Conservation (phyloP, 805 yeast genomes). For the Myxozyma vanderwaltii region DNA sequence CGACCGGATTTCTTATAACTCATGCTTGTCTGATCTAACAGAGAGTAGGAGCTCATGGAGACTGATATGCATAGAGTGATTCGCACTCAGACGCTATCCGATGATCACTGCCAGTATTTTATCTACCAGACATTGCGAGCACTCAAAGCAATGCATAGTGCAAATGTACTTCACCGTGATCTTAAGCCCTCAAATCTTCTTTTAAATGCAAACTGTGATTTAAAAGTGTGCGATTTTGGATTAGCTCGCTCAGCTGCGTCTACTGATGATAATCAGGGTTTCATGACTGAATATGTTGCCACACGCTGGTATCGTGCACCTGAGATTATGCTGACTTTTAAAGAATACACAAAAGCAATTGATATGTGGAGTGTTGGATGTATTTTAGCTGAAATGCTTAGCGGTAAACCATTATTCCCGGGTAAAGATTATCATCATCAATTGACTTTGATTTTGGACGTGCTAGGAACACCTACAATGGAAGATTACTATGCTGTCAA, state of each 20-base stretch:
- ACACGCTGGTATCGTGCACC: slow-evolving; percentile 98
- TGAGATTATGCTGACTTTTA: slow-evolving; percentile 93
- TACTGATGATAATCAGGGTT: slow-evolving; percentile 68
- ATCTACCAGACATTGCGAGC: slow-evolving; percentile 90
- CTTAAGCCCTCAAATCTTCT: slow-evolving; percentile 86
- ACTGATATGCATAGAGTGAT: slow-evolving; percentile 83
- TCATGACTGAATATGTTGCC: slow-evolving; percentile 96
- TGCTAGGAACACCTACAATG: slow-evolving; percentile 83
- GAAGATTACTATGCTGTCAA: slow-evolving; percentile 62
- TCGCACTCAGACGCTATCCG: slow-evolving; percentile 76
- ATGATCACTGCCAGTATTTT: slow-evolving; percentile 93
- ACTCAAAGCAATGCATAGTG: slow-evolving; percentile 84
- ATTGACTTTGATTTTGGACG: slow-evolving; percentile 76
- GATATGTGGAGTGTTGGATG: slow-evolving; percentile 98
- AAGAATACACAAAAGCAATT: slow-evolving; percentile 90
- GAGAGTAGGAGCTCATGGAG: slow-evolving; percentile 81
- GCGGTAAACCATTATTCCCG: slow-evolving; percentile 86
- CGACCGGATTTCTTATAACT: not conserved
- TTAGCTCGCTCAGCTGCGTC: slow-evolving; percentile 65
- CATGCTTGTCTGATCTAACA: not conserved
- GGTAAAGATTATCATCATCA: slow-evolving; percentile 95
- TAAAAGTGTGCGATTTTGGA: slow-evolving; percentile 93
- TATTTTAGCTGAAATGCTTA: slow-evolving; percentile 84
- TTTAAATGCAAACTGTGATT: slow-evolving; percentile 88
- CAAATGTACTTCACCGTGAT: slow-evolving; percentile 93